Conservation (phyloP, 441 rosid genomes). For the Arabidopsis hybrid region DNA sequence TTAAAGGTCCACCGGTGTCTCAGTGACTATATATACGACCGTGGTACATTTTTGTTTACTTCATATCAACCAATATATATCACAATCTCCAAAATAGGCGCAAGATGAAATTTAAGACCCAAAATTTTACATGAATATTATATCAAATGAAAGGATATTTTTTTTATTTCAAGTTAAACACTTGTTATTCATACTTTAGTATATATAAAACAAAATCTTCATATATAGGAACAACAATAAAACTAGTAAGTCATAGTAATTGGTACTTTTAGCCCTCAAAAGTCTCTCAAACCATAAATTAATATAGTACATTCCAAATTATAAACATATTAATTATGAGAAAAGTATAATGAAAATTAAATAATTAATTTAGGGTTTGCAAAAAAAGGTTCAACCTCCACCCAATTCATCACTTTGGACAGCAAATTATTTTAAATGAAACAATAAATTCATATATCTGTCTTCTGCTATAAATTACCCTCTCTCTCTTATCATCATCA, state of each 20-base stretch:
- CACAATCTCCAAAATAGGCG: background rate
- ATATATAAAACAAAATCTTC: background rate
- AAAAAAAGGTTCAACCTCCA: conserved; percentile 40
- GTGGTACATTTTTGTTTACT: background rate
- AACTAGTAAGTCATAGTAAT: background rate
- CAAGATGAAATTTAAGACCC: background rate
- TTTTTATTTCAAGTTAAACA: background rate
- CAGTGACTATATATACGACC: background rate
- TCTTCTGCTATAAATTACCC: conserved; percentile 43
- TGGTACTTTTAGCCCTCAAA: conserved; percentile 9
- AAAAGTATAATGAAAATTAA: conserved; percentile 6
- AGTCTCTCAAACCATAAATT: conserved; percentile 13
- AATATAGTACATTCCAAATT: conserved; percentile 20
- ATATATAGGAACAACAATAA: background rate
- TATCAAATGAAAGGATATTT: background rate
- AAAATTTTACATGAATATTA: background rate
- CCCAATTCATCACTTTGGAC: conserved; percentile 44
- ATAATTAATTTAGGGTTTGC: conserved; percentile 34
- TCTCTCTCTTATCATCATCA: conserved; percentile 25
- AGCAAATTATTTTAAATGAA: conserved; percentile 44
- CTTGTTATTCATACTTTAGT: background rate
- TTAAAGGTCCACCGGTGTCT: background rate
- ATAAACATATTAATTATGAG: conserved; percentile 17
- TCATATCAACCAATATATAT: background rate
- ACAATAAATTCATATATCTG: conserved; percentile 44